Conservation (phyloP, 139 green algal species). For the Eudorina sp. region DNA sequence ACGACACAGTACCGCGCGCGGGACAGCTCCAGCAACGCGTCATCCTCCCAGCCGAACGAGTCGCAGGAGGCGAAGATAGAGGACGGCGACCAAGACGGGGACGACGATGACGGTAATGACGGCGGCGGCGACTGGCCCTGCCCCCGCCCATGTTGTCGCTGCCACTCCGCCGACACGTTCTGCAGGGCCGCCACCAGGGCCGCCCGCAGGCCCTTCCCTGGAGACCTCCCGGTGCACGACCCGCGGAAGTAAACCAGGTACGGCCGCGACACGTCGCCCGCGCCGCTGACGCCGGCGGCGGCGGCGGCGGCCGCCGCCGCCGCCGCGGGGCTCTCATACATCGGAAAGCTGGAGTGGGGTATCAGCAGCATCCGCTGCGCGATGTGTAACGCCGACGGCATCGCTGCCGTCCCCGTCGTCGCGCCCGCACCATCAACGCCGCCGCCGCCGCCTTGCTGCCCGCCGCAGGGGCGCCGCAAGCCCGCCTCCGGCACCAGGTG, state of each 20-base stretch:
- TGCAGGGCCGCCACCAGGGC: neutral
- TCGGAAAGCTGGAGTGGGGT: slow-evolving; percentile 1
- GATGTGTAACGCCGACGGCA: neutral
- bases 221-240: neutral
- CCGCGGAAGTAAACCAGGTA: neutral
- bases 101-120: too few relatives aligned
- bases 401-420: too few relatives aligned
- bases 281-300: neutral
- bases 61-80: neutral
- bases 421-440: too few relatives aligned
- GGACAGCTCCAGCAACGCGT: neutral
- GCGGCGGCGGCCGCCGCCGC: neutral
- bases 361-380: neutral
- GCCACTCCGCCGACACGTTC: too few relatives aligned
- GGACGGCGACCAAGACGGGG: neutral
- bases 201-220: neutral
- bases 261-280: neutral
- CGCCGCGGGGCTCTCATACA: neutral
- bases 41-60: neutral
- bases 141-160: too few relatives aligned
- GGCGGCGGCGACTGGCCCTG: neutral
- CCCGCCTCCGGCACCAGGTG: neutral
- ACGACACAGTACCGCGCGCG: neutral
- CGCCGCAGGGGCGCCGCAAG: neutral
- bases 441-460: too few relatives aligned